Evolutionary conservation across 495 filamentous ascomycete species (phyloP).

Genomic region (Neurospora discreta): DNA sequence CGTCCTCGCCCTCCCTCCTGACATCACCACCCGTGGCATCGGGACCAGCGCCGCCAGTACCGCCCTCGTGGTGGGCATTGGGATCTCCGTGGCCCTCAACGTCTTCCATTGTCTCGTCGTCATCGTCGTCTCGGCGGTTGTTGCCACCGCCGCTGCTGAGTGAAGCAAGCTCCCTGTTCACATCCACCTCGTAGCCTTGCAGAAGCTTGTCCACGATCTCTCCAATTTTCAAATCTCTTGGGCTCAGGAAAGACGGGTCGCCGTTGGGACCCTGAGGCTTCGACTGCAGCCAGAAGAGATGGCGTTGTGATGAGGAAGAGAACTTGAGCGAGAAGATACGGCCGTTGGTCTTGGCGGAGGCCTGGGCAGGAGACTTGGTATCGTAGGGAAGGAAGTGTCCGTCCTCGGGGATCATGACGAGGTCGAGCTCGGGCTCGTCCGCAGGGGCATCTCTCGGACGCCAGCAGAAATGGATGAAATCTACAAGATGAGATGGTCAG

Average conservation of each 20-base stretch:
- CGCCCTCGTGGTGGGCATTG: conserved; percentile 45
- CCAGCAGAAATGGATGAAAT: conserved; percentile 96
- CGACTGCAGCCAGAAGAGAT: conserved; percentile 95
- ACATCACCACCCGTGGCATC: conserved; percentile 84
- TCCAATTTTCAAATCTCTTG: conserved; percentile 68
- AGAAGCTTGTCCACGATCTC: conserved; percentile 73
- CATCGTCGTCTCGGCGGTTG: conserved; percentile 45
- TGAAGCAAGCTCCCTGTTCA: conserved; percentile 61
- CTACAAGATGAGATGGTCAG: conserved; percentile 27
- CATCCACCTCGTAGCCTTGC: conserved; percentile 83
- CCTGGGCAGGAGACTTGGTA: conserved; percentile 31
- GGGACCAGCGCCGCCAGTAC: conserved; percentile 68
- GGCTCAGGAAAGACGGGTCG: conserved; percentile 68
- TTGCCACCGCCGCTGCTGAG: conserved; percentile 53
- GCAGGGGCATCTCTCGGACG: conserved; percentile 44
- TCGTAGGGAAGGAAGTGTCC: conserved; percentile 74
- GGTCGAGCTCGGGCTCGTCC: conserved; percentile 63
- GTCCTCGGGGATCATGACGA: conserved; percentile 86
- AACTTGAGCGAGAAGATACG: conserved; percentile 93
- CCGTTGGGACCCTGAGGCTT: conserved; percentile 65
- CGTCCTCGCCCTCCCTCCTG: conserved; percentile 75
- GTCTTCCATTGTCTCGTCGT: conserved; percentile 79
- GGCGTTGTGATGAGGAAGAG: conserved; percentile 75
- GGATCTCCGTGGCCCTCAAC: conserved; percentile 54
- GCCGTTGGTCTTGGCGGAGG: conserved; percentile 63